A percentile compares a stretch with the other conserved stretches of the same genome.
phyloP scores from a whole-genome alignment of 2,329 filamentous ascomycete species.

The Clarireedia monteithiana region DNA sequence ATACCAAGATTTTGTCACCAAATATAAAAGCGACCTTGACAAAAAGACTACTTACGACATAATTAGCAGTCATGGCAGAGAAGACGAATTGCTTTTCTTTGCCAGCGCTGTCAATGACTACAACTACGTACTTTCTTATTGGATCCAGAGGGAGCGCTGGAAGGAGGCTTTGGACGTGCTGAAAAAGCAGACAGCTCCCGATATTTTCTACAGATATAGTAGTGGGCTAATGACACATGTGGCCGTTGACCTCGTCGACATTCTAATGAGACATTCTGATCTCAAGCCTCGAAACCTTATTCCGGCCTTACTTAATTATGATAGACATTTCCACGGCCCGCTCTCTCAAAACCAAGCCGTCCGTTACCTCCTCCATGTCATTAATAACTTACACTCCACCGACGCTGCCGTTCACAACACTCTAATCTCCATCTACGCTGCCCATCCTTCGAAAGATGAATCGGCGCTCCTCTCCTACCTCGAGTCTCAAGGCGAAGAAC shows the following conservation, averaged over 20 bases:
- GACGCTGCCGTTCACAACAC: conserved; percentile 94
- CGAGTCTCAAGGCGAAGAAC: conserved; percentile 80
- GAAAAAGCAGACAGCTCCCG: conserved; percentile 85
- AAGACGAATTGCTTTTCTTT: conserved; percentile 87
- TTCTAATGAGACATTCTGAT: conserved; percentile 84
- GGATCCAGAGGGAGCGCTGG: conserved; percentile 95
- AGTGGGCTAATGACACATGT: conserved; percentile 92
- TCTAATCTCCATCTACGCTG: conserved; percentile 90
- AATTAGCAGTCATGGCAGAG: conserved; percentile 88
- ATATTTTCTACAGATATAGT: conserved; percentile 94
- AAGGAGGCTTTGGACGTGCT: conserved; percentile 76
- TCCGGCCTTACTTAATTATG: conserved; percentile 89
- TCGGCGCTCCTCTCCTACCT: conserved; percentile 80
- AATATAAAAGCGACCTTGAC: conserved; percentile 82
- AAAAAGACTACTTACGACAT: conserved; percentile 90
- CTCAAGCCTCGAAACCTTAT: conserved; percentile 83
- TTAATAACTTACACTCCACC: conserved; percentile 74
- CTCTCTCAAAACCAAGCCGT: conserved; percentile 81
- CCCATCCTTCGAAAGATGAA: conserved; percentile 75
- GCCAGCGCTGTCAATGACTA: conserved; percentile 85
- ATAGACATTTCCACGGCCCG: conserved; percentile 63
- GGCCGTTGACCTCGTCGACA: conserved; percentile 81
- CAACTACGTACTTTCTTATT: conserved; percentile 92
- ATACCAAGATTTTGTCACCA: conserved; percentile 80
- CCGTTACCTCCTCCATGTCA: conserved; percentile 86